Conservation (phyloP, 257 asterid genomes). For the Voacanga thouarsii region DNA sequence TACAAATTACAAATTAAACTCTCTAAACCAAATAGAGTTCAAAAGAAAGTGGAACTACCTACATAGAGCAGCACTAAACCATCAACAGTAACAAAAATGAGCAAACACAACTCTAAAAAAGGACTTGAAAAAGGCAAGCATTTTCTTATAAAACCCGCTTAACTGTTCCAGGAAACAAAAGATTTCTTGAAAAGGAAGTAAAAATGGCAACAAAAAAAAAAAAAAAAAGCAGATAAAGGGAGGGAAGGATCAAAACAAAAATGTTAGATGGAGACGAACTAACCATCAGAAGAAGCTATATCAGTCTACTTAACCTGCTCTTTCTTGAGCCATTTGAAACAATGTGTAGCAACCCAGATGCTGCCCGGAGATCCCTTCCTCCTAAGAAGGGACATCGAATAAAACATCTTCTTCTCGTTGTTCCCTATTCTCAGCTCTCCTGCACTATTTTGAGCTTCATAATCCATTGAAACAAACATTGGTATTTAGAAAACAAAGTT, state of each 20-base stretch:
- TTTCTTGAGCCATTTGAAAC: conserved; percentile 53
- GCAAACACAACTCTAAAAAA: background rate
- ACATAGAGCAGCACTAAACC: background rate
- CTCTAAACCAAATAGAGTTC: background rate
- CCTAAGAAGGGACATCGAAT: conserved; percentile 65
- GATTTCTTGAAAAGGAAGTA: background rate
- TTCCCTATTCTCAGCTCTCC: conserved; percentile 15
- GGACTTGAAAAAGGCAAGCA: background rate
- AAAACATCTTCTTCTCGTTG: conserved; percentile 44
- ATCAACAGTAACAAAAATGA: background rate
- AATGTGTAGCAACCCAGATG: conserved; percentile 77
- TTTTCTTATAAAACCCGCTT: too few species aligned
- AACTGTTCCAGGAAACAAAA: background rate
- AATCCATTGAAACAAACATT: too few species aligned
- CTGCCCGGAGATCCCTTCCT: conserved; percentile 74
- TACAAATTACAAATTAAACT: background rate
- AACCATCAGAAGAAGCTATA: conserved; percentile 77
- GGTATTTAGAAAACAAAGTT: too few species aligned
- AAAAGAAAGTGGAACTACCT: background rate
- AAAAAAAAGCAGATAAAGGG: background rate
- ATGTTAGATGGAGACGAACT: conserved; percentile 13
- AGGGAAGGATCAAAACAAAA: too few species aligned
- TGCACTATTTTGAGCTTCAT: too few species aligned
- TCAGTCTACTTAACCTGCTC: conserved; percentile 56
- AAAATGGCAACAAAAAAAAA: conserved; percentile 1